A percentile compares a stretch with the other conserved stretches of the same genome.
These are phyloP conservation scores for Zymoseptoria tritici DNA, from an alignment of 2,329 filamentous ascomycete species.

Conservation along the genomic window DNA sequence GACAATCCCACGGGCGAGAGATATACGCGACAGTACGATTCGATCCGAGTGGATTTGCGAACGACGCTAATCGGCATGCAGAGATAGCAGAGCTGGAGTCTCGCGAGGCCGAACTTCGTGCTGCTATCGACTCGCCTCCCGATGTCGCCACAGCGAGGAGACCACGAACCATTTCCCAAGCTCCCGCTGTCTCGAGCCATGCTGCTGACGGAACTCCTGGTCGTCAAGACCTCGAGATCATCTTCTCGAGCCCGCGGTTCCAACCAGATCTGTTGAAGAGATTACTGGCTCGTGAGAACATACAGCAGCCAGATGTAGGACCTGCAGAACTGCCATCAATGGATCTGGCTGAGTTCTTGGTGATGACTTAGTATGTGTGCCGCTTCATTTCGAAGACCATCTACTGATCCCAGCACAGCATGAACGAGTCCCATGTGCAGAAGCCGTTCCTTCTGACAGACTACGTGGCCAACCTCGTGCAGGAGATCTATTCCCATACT, in stretches of 20 bases:
- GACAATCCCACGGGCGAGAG: slow-evolving; percentile 8
- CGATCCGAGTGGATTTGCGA: no score
- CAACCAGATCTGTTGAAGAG: slow-evolving; percentile 3
- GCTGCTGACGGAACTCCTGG: slow-evolving; percentile 5
- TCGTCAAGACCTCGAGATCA: slow-evolving; percentile 6
- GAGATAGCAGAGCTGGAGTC: slow-evolving; percentile 9
- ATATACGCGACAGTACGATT: slow-evolving; percentile 11
- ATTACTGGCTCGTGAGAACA: slow-evolving; percentile 3
- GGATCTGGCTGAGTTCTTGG: neutral
- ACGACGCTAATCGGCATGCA: neutral
- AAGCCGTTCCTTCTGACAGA: slow-evolving; percentile 4
- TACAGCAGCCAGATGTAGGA: slow-evolving; percentile 5
- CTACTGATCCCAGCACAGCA: neutral
- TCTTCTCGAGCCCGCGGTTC: slow-evolving; percentile 5
- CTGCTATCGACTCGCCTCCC: neutral
- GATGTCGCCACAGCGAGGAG: neutral
- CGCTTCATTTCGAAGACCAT: neutral
- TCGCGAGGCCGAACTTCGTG: slow-evolving; percentile 6
- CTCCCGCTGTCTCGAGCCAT: neutral
- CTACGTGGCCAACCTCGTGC: slow-evolving; percentile 6
- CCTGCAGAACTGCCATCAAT: slow-evolving; percentile 5
- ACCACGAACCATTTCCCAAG: slow-evolving; percentile 1
- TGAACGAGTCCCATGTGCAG: slow-evolving; percentile 11
- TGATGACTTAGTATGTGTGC: slow-evolving; percentile 1
- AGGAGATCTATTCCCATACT: slow-evolving; percentile 5